These are phyloP conservation scores for Metarhizium humberi DNA, from an alignment of 2,329 filamentous ascomycete species.

Conservation along the genomic window DNA sequence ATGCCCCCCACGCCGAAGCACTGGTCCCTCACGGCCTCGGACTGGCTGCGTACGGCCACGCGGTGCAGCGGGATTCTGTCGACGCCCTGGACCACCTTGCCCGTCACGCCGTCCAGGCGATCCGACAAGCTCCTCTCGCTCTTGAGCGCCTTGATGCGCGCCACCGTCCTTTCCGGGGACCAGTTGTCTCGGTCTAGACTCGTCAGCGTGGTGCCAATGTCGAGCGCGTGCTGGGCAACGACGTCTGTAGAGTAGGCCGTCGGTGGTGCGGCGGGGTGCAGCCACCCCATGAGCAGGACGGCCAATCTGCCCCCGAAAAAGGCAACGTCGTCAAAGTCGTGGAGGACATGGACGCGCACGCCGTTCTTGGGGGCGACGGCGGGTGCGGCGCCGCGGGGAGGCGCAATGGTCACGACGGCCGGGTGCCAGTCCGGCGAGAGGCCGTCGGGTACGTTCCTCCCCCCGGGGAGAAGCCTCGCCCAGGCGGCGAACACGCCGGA, in stretches of 20 bases:
- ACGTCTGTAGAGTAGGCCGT: conserved; percentile 12
- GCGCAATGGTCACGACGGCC: conserved; percentile 46
- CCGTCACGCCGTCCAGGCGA: conserved; percentile 37
- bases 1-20: conserved; percentile 37
- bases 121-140: conserved; percentile 34
- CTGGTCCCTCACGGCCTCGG: conserved; percentile 36
- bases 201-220: conserved; percentile 33
- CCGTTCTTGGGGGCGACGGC: conserved; percentile 38
- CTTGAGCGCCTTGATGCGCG: conserved; percentile 27
- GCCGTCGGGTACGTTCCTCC: conserved; percentile 16
- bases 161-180: conserved; percentile 29
- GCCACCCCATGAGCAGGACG: conserved; percentile 50
- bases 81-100: conserved; percentile 42
- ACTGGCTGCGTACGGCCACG: conserved; percentile 46
- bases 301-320: conserved; percentile 38
- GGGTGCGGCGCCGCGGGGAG: conserved; percentile 34
- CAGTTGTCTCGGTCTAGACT: conserved; percentile 38
- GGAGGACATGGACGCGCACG: conserved; percentile 45
- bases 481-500: conserved; percentile 58
- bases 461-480: conserved; percentile 32
- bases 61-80: conserved; percentile 51
- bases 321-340: conserved; percentile 32
- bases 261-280: conserved; percentile 29
- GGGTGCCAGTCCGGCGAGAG: conserved; percentile 44
- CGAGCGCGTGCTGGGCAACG: conserved; percentile 23